These are phyloP conservation scores for Cladosporium sphaerospermum DNA, from an alignment of 2,329 filamentous ascomycete genomes.

Conservation along the genomic window DNA sequence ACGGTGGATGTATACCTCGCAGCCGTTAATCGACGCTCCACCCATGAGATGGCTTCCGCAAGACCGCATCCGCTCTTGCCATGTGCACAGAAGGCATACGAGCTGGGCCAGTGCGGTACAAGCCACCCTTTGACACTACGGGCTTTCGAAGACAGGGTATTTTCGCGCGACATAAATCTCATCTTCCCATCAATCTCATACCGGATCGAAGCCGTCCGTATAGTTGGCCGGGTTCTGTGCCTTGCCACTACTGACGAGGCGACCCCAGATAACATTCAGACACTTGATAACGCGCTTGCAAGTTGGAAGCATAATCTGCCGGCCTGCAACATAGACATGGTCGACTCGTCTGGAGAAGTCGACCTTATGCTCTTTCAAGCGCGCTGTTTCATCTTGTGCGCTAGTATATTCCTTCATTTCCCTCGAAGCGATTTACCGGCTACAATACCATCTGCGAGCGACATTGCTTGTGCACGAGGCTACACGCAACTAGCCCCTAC, in stretches of 20 bases:
- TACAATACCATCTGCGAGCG: conserved; percentile 50
- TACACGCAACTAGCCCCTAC: conserved; percentile 49
- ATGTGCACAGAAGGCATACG: conserved; percentile 25
- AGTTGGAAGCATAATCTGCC: conserved; percentile 81
- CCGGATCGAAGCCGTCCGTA: conserved; percentile 72
- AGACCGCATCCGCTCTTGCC: neutral
- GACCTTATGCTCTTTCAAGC: conserved; percentile 93
- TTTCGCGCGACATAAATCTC: conserved; percentile 59
- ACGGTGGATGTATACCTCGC: conserved; percentile 80
- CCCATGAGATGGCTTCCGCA: conserved; percentile 21
- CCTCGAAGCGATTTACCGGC: conserved; percentile 67
- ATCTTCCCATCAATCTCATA: conserved; percentile 78
- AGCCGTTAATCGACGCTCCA: conserved; percentile 60
- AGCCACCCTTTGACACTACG: conserved; percentile 54
- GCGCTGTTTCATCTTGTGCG: conserved; percentile 64
- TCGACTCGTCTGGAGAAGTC: conserved; percentile 63
- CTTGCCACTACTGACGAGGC: conserved; percentile 28
- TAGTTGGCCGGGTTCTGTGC: conserved; percentile 68
- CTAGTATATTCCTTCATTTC: conserved; percentile 69
- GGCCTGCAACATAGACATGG: conserved; percentile 63
- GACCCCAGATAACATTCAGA: conserved; percentile 42
- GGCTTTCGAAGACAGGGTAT: conserved; percentile 71
- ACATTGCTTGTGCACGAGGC: conserved; percentile 32
- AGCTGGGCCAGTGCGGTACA: conserved; percentile 23
- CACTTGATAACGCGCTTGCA: conserved; percentile 54